Conservation (phyloP, 2,329 filamentous ascomycete genomes). For the Colletotrichum cordylinicola region DNA sequence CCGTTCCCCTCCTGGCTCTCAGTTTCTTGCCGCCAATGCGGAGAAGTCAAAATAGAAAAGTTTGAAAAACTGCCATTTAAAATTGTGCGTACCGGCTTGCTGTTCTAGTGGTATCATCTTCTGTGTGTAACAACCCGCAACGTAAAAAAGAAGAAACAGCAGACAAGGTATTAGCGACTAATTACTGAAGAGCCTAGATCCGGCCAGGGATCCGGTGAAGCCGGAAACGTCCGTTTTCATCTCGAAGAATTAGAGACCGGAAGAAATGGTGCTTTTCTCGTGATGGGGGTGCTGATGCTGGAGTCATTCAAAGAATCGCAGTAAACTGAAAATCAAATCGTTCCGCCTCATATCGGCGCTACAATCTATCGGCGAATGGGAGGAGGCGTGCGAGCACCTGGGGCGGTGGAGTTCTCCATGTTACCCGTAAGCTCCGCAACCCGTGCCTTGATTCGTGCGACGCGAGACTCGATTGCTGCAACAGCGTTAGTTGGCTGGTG, state of each 20-base stretch:
- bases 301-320: not conserved
- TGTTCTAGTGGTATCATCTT: slow-evolving; percentile 28
- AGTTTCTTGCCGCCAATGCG: not conserved
- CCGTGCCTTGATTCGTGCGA: slow-evolving; percentile 95
- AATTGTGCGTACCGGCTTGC: slow-evolving; percentile 16
- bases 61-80: slow-evolving; percentile 2
- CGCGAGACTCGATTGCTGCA: slow-evolving; percentile 90
- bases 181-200: not conserved
- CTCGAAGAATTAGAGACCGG: slow-evolving; percentile 6
- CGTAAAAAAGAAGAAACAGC: slow-evolving; percentile 7
- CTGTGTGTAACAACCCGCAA: slow-evolving; percentile 19
- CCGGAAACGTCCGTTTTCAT: not conserved
- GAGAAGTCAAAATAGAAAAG: not conserved
- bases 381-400: slow-evolving; percentile 28
- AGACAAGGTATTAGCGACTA: slow-evolving; percentile 15
- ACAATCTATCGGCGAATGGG: slow-evolving; percentile 17
- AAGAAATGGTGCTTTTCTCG: not conserved
- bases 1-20: not conserved
- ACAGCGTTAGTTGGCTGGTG: not conserved
- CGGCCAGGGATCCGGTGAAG: not conserved
- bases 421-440: slow-evolving; percentile 92
- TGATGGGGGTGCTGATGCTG: not conserved
- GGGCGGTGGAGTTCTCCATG: slow-evolving; percentile 64
- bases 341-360: not conserved
- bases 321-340: not conserved